Conservation (phyloP, 2,329 filamentous ascomycete species). For the Aureobasidium vineae region DNA sequence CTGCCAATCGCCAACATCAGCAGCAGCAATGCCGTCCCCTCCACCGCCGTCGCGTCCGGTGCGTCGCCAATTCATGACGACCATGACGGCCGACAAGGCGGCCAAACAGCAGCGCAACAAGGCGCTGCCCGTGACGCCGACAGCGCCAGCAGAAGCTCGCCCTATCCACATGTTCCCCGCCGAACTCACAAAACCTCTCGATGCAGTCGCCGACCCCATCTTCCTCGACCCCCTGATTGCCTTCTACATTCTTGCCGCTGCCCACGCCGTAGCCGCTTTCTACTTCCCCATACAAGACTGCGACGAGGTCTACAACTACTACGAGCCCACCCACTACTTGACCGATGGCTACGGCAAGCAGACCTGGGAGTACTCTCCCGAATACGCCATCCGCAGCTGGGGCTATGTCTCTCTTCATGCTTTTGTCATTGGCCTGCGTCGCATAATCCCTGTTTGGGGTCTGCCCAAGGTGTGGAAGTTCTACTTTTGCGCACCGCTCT, state of each 20-base stretch:
- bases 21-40: constrained; percentile 5
- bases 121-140: constrained; percentile 6
- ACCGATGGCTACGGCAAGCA: constrained; percentile 89
- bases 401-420: constrained; percentile 82
- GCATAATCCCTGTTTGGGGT: constrained; percentile 49
- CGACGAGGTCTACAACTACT: constrained; percentile 99
- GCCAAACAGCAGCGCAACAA: constrained; percentile 7
- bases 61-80: constrained; percentile 21
- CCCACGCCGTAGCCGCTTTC: constrained; percentile 71
- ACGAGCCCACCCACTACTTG: constrained; percentile 95
- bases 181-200: constrained; percentile 16
- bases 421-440: constrained; percentile 63
- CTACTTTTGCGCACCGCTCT: constrained; percentile 79
- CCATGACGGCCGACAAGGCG: constrained; percentile 10
- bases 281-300: constrained; percentile 95
- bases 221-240: constrained; percentile 63
- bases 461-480: constrained; percentile 63
- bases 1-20: not conserved
- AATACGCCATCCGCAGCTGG: constrained; percentile 95
- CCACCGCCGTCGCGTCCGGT: constrained; percentile 9
- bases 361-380: constrained; percentile 98
- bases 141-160: constrained; percentile 7
- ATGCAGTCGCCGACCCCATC: constrained; percentile 12
- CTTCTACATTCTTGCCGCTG: constrained; percentile 75
- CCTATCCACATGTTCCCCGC: constrained; percentile 1